phyloP scores from a whole-genome alignment of 352 stramenopile genomes.

The Globisporangium echinulatum region DNA sequence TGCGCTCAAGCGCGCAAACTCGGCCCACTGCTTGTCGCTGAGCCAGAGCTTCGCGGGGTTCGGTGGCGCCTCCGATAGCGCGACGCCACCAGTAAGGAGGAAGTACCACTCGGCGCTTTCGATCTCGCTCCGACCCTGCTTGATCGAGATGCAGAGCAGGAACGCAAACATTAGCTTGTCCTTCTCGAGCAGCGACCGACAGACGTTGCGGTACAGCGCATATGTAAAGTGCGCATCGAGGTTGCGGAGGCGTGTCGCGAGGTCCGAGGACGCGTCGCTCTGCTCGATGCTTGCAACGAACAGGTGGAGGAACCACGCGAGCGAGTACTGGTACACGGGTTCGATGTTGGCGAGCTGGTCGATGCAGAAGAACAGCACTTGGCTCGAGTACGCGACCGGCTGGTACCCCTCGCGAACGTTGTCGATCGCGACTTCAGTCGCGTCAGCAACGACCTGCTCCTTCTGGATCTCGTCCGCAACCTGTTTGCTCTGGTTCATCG shows the following conservation, averaged over 20 bases:
- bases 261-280: constrained; percentile 69
- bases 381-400: constrained; percentile 84
- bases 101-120: constrained; percentile 91
- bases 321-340: constrained; percentile 90
- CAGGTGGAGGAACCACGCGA: constrained; percentile 91
- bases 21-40: constrained; percentile 89
- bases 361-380: constrained; percentile 94
- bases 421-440: constrained; percentile 90
- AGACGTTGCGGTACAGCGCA: constrained; percentile 91
- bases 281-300: constrained; percentile 88
- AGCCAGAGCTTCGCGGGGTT: constrained; percentile 91
- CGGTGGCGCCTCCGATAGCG: constrained; percentile 80
- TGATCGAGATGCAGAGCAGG: constrained; percentile 83
- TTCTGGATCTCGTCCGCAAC: constrained; percentile 92
- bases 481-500: constrained; percentile 87
- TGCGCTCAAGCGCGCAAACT: constrained; percentile 86
- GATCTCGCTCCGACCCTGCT: constrained; percentile 70
- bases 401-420: constrained; percentile 83
- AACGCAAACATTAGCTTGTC: constrained; percentile 94
- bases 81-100: constrained; percentile 90
- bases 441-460: constrained; percentile 87
- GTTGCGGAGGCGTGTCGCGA: constrained; percentile 73
- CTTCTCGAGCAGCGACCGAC: constrained; percentile 89
- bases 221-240: constrained; percentile 89
- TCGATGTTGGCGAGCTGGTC: constrained; percentile 92